Evolutionary conservation across 2,329 filamentous ascomycete genomes (phyloP).

Genomic region (Cryphonectria japonica): DNA sequence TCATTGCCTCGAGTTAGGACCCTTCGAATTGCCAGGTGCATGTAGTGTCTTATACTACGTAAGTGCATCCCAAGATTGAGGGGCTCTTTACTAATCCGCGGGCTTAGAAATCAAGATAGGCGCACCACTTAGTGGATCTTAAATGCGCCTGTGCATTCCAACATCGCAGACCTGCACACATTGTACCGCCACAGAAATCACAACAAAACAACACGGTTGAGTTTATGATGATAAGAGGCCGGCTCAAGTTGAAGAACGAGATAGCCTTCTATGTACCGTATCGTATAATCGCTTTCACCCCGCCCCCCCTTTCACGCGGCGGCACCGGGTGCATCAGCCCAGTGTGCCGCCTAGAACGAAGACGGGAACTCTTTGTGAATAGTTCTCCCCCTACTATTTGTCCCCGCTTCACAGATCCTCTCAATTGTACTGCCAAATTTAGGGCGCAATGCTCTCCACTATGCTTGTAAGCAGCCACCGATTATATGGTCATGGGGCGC

Average conservation of each 20-base stretch:
- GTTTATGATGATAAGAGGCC: too few relatives aligned
- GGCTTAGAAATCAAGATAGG: conserved; percentile 28
- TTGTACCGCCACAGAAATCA: background rate
- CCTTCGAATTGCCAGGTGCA: too few relatives aligned
- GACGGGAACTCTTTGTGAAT: too few relatives aligned
- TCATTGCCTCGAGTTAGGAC: conserved; percentile 2
- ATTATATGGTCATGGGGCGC: background rate
- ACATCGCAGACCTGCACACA: background rate
- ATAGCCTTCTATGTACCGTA: too few relatives aligned
- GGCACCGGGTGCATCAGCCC: background rate
- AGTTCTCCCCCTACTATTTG: too few relatives aligned
- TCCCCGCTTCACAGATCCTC: background rate
- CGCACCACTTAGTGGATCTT: background rate
- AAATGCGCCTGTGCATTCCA: background rate
- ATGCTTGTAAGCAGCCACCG: background rate
- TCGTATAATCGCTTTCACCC: background rate
- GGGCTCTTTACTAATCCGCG: background rate
- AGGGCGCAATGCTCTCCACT: background rate
- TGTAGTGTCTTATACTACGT: background rate
- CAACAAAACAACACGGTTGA: too few relatives aligned
- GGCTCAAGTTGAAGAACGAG: too few relatives aligned
- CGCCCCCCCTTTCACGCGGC: background rate
- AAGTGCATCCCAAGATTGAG: background rate
- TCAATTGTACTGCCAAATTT: background rate
- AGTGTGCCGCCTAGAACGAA: background rate